phyloP scores from a whole-genome alignment of 176 grass and related monocot genomes.

The Thinopyrum elongatum region DNA sequence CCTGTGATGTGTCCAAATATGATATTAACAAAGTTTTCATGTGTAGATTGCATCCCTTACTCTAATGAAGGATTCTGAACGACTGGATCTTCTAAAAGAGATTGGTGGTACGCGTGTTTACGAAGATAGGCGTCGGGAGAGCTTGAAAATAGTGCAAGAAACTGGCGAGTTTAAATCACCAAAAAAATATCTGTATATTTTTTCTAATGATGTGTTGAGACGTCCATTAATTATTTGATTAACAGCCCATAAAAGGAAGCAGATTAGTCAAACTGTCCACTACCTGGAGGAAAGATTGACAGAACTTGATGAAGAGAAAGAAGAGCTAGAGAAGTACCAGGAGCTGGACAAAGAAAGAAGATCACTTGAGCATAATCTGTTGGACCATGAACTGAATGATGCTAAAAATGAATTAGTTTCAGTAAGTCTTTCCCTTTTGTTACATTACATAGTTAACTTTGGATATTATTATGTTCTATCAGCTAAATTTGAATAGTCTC shows the following conservation, averaged over 20 bases:
- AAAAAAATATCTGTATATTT: neutral
- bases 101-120: slow-evolving; percentile 97
- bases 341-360: slow-evolving; percentile 92
- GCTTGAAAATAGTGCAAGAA: slow-evolving; percentile 60
- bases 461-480: neutral
- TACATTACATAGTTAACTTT: neutral
- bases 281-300: slow-evolving; percentile 86
- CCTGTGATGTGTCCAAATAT: neutral
- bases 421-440: slow-evolving; percentile 27
- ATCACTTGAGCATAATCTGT: slow-evolving; percentile 89
- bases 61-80: slow-evolving; percentile 97
- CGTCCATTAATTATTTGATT: neutral
- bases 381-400: slow-evolving; percentile 91
- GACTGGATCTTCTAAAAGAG: slow-evolving; percentile 98
- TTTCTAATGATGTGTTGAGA: neutral
- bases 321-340: slow-evolving; percentile 94
- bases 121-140: slow-evolving; percentile 83
- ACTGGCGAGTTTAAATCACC: slow-evolving; percentile 18
- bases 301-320: slow-evolving; percentile 99
- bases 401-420: slow-evolving; percentile 72
- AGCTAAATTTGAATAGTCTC: neutral
- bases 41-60: slow-evolving; percentile 88
- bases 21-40: slow-evolving; percentile 9
- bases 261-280: slow-evolving; percentile 90
- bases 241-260: slow-evolving; percentile 94